A percentile compares a stretch with the other conserved stretches of the same genome.
Conservation (phyloP, 306 rosid species). For the Rubus parviflorus region DNA sequence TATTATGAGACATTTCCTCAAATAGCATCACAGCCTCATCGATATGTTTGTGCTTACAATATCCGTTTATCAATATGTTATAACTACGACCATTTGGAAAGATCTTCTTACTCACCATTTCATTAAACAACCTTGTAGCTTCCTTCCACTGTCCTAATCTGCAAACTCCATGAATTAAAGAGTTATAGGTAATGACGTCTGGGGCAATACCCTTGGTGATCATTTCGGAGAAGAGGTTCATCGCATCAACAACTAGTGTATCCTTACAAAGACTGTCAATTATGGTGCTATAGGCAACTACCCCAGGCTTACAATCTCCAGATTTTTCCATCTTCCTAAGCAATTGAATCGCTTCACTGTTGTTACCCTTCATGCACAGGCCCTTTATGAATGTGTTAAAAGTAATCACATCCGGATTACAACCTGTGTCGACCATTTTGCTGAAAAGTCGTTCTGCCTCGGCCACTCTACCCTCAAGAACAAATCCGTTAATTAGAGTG, state of each 20-base stretch:
- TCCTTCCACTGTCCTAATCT: slow-evolving; percentile 5
- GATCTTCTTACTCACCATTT: not conserved
- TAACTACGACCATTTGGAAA: not conserved
- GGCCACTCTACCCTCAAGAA: slow-evolving; percentile 12
- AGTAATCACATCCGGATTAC: slow-evolving; percentile 17
- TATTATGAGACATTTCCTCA: not conserved
- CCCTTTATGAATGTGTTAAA: slow-evolving; percentile 35
- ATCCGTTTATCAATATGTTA: not conserved
- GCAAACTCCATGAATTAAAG: not conserved
- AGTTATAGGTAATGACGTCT: not conserved
- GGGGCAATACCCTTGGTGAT: not conserved
- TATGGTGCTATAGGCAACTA: not conserved
- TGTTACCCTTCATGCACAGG: slow-evolving; percentile 21
- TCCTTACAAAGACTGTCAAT: slow-evolving; percentile 7
- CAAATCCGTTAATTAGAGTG: slow-evolving; percentile 37
- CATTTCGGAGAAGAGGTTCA: slow-evolving; percentile 18
- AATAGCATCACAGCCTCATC: not conserved
- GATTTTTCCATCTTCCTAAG: slow-evolving; percentile 24
- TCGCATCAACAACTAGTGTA: slow-evolving; percentile 21
- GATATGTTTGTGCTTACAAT: not conserved
- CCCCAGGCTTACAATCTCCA: not conserved
- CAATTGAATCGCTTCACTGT: slow-evolving; percentile 7
- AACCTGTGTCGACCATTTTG: slow-evolving; percentile 15
- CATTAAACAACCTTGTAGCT: not conserved
- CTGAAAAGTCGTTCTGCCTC: not conserved